Conservation (phyloP, 225 moss, liverwort and hornwort species). For the Bryum argenteum region DNA sequence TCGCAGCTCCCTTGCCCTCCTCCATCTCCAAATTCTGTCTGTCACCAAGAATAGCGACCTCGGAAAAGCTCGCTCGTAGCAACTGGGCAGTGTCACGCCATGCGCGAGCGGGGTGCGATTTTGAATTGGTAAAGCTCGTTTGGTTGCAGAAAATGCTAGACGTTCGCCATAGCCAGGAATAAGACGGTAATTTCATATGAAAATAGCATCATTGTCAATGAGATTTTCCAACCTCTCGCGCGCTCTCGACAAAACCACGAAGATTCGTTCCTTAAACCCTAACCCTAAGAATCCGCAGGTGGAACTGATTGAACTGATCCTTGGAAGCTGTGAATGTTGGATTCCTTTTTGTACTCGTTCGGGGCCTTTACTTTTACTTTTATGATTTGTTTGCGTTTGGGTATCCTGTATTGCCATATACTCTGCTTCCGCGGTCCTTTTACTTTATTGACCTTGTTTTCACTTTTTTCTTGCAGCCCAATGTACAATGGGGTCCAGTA, state of each 20-base stretch:
- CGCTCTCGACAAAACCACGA: constrained; percentile 18
- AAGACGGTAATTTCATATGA: constrained; percentile 32
- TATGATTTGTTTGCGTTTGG: neutral
- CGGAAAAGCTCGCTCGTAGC: constrained; percentile 7
- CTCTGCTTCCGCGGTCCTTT: too few species aligned
- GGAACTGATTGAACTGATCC: neutral
- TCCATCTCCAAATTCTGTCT: constrained; percentile 27
- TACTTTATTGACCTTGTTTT: too few species aligned
- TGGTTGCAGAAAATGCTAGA: neutral
- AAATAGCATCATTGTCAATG: too few species aligned
- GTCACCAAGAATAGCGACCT: neutral
- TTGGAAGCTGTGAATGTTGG: neutral
- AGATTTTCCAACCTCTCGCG: neutral
- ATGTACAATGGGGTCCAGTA: too few species aligned
- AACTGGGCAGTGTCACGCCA: constrained; percentile 22
- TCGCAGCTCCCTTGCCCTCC: constrained; percentile 24
- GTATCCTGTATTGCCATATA: too few species aligned
- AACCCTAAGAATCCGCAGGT: constrained; percentile 29
- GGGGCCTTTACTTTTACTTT: neutral
- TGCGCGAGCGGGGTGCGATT: constrained; percentile 1
- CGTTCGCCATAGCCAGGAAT: constrained; percentile 16
- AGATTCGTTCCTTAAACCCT: constrained; percentile 46
- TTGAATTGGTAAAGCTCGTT: neutral
- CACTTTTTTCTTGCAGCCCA: too few species aligned
- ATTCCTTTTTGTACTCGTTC: neutral